A percentile compares a stretch with the other conserved stretches of the same genome.
Evolutionary conservation across 768 basidiomycete species (phyloP).

Genomic region (Daedaleopsis nitida): DNA sequence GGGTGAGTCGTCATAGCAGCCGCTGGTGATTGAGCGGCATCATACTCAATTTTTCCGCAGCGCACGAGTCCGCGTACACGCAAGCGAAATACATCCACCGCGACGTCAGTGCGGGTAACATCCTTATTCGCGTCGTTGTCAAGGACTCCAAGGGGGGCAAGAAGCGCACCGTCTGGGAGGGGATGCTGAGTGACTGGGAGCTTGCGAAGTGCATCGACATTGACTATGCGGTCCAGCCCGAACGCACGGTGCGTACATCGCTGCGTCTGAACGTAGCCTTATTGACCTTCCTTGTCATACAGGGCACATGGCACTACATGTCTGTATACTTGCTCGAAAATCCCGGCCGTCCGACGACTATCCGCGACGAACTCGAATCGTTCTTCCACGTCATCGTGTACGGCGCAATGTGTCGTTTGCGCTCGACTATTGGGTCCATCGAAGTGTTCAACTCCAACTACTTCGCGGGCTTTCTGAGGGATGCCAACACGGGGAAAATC

Average conservation of each 20-base stretch:
- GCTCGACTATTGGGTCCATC: not conserved
- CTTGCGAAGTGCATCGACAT: not conserved
- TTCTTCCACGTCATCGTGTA: constrained; percentile 16
- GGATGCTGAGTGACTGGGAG: constrained; percentile 4
- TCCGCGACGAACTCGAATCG: constrained; percentile 19
- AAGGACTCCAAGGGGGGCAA: not conserved
- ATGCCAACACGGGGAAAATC: not conserved
- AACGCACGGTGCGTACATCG: not conserved
- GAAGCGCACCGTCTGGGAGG: not conserved
- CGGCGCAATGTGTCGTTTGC: not conserved
- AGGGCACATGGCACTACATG: constrained; percentile 22
- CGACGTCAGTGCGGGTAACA: not conserved
- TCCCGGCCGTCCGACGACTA: not conserved
- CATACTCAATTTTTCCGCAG: not conserved
- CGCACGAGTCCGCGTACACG: not conserved
- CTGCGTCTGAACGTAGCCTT: too few relatives aligned
- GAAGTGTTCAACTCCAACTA: not conserved
- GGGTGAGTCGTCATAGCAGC: not conserved
- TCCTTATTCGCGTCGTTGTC: not conserved
- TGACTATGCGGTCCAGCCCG: not conserved
- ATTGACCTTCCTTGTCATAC: not conserved
- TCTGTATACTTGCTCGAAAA: constrained; percentile 6
- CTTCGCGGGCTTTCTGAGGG: not conserved
- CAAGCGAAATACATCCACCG: not conserved
- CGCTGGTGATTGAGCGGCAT: not conserved